These are phyloP conservation scores for Clitocybe nebularis DNA, from an alignment of 1,284 basidiomycete species.

Conservation along the genomic window DNA sequence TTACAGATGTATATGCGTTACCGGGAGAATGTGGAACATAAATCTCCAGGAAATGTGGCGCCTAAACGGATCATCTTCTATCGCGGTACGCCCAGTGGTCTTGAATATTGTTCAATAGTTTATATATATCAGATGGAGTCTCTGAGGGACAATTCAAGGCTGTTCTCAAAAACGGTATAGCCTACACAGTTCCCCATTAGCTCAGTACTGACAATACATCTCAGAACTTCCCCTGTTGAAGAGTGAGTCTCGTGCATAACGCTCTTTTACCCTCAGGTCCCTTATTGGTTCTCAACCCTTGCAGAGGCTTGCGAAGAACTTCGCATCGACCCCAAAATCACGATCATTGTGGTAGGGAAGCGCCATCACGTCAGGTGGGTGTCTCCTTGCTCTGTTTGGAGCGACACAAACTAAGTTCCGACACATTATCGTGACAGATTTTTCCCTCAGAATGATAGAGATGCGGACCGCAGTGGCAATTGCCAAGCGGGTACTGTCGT, in stretches of 20 bases:
- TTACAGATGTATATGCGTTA: conserved; percentile 56
- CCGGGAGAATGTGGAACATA: conserved; percentile 48
- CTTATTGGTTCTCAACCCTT: conserved; percentile 8
- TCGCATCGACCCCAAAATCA: conserved; percentile 61
- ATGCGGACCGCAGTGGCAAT: conserved; percentile 66
- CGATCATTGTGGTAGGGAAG: conserved; percentile 73
- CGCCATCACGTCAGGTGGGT: conserved; percentile 64
- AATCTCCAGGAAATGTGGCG: conserved; percentile 30
- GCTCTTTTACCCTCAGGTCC: background rate
- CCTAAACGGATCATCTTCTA: conserved; percentile 74
- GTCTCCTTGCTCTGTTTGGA: background rate
- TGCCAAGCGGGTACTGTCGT: conserved; percentile 74
- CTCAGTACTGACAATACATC: conserved; percentile 5
- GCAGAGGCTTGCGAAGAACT: conserved; percentile 55
- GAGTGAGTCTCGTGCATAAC: conserved; percentile 31
- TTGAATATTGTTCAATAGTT: background rate
- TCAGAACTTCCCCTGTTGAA: conserved; percentile 56
- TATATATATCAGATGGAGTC: conserved; percentile 63
- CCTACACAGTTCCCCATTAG: too few relatives aligned
- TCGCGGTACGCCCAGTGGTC: conserved; percentile 41
- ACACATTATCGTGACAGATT: conserved; percentile 32
- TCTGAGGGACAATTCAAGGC: conserved; percentile 76
- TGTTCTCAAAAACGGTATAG: conserved; percentile 57
- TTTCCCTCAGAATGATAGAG: conserved; percentile 54
- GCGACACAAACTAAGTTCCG: background rate